Conservation (phyloP, 345 rosid genomes). For the Angophora floribunda region DNA sequence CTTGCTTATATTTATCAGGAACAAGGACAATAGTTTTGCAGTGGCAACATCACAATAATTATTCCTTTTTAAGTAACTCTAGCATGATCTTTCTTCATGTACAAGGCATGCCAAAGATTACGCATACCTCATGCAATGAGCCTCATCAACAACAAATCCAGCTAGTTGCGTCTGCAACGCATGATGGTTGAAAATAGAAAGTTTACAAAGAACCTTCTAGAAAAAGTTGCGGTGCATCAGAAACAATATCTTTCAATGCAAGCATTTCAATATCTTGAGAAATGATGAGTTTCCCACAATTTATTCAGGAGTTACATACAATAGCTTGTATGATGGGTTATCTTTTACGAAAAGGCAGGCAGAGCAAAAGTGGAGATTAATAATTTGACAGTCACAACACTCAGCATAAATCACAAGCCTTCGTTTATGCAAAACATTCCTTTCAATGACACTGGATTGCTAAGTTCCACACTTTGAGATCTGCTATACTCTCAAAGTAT, state of each 20-base stretch:
- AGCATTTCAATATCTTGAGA: slow-evolving; percentile 44
- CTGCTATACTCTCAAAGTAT: neutral
- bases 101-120: neutral
- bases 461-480: no score
- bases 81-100: neutral
- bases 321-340: slow-evolving; percentile 83
- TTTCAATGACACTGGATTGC: no score
- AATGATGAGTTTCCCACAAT: slow-evolving; percentile 62
- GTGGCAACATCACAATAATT: neutral
- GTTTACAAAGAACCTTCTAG: neutral
- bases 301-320: slow-evolving; percentile 89
- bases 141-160: slow-evolving; percentile 89
- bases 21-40: neutral
- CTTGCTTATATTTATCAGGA: neutral
- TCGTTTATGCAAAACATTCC: no score
- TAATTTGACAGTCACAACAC: neutral
- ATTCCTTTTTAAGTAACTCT: neutral
- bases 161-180: slow-evolving; percentile 58
- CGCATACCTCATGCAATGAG: slow-evolving; percentile 82
- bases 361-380: neutral
- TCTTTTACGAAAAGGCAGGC: slow-evolving; percentile 25
- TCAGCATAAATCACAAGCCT: no score
- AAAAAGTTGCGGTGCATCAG: neutral
- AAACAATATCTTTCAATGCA: slow-evolving; percentile 50
- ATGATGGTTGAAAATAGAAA: neutral